A percentile compares a stretch with the other conserved stretches of the same genome.
Evolutionary conservation across 192 early-diverging fungal species (phyloP).

Genomic region (Mortierella antarctica): DNA sequence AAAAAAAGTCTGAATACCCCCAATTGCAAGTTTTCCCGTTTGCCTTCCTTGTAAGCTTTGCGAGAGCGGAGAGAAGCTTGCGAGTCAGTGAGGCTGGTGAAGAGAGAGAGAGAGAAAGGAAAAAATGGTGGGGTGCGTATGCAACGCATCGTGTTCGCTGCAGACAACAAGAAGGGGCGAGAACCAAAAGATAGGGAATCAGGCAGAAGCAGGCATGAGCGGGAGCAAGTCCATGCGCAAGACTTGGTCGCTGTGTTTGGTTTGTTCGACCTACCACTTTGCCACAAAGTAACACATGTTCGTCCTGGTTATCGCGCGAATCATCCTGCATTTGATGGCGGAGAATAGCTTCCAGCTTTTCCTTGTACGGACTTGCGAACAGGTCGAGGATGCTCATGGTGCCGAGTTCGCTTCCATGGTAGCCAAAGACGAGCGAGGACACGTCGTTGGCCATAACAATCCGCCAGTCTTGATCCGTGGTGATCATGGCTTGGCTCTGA

Average conservation of each 20-base stretch:
- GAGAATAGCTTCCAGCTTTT: constrained; percentile 48
- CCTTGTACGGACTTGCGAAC: constrained; percentile 58
- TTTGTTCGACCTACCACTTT: constrained; percentile 58
- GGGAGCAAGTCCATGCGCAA: constrained; percentile 4
- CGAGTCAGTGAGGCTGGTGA: neutral
- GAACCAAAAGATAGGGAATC: neutral
- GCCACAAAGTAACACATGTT: constrained; percentile 61
- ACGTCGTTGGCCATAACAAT: constrained; percentile 71
- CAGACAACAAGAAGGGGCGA: neutral
- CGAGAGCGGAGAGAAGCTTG: neutral
- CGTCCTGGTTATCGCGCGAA: constrained; percentile 36
- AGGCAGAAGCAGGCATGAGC: too few species aligned
- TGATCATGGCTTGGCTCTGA: constrained; percentile 70
- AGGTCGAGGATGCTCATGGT: constrained; percentile 57
- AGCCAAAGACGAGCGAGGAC: constrained; percentile 64
- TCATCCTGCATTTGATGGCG: constrained; percentile 42
- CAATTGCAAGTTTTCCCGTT: neutral
- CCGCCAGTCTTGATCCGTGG: constrained; percentile 59
- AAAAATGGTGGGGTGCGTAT: neutral
- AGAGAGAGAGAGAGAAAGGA: neutral
- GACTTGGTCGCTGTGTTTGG: neutral
- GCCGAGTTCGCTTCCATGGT: constrained; percentile 49
- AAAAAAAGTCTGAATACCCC: constrained; percentile 4
- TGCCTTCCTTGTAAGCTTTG: neutral
- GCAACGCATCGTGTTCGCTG: neutral